Evolutionary conservation across 176 grass and related monocot genomes (phyloP).

Genomic region (Thalia dealbata): DNA sequence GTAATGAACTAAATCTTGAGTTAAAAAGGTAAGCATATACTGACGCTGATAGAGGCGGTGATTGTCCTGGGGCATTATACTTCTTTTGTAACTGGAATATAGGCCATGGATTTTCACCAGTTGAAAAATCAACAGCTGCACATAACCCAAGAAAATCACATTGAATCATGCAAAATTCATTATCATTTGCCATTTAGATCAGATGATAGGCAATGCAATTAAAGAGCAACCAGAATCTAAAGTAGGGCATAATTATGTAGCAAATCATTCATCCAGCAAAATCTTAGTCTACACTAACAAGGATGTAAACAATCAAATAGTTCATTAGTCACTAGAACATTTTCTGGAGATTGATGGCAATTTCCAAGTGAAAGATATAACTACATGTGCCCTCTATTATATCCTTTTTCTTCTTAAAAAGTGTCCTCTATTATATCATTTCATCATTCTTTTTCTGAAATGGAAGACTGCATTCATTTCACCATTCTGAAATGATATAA

Average conservation of each 20-base stretch:
- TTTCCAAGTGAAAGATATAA: too few species aligned
- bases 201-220: background rate
- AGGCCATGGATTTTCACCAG: constrained; percentile 58
- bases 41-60: constrained; percentile 76
- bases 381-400: too few species aligned
- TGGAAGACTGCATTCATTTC: too few species aligned
- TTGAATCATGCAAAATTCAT: background rate
- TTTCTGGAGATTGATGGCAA: background rate
- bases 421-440: too few species aligned
- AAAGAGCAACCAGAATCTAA: background rate
- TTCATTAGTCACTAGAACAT: background rate
- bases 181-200: background rate
- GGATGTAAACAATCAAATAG: background rate
- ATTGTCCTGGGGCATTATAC: constrained; percentile 83
- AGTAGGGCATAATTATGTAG: background rate
- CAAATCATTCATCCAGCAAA: background rate
- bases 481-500: too few species aligned
- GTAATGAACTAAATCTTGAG: background rate
- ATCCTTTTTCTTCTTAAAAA: too few species aligned
- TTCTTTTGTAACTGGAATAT: constrained; percentile 76
- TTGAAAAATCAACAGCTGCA: constrained; percentile 93
- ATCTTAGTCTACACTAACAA: background rate
- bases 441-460: too few species aligned
- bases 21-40: constrained; percentile 19
- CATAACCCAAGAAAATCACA: constrained; percentile 15